These are phyloP conservation scores for Penicillium nucicola DNA, from an alignment of 495 filamentous ascomycete genomes.

Conservation along the genomic window DNA sequence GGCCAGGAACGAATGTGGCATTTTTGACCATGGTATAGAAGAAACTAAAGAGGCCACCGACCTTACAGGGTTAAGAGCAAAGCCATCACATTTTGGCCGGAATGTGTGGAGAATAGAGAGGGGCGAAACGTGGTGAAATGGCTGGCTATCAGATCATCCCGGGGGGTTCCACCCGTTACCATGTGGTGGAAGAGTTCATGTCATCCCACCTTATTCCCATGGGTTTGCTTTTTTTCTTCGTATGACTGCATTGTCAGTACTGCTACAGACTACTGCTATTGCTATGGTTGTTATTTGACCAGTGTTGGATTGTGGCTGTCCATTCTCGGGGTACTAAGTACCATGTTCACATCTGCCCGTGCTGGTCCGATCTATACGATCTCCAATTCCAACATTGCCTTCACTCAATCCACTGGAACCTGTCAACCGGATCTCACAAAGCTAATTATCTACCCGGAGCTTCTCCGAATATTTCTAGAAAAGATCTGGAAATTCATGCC, in stretches of 20 bases:
- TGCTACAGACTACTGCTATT: too few species aligned
- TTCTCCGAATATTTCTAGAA: background rate
- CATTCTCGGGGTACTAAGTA: too few species aligned
- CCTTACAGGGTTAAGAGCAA: background rate
- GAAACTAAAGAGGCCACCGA: background rate
- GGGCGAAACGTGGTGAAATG: constrained; percentile 35
- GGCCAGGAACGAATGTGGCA: constrained; percentile 10
- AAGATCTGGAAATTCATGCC: background rate
- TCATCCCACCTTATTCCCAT: too few species aligned
- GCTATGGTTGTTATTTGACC: too few species aligned
- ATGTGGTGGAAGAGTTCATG: constrained; percentile 14
- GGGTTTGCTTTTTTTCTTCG: too few species aligned
- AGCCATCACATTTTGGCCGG: background rate
- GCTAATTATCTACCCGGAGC: background rate
- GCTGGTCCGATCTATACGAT: too few species aligned
- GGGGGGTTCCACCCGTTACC: constrained; percentile 13
- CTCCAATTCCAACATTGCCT: too few species aligned
- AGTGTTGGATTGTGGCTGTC: too few species aligned
- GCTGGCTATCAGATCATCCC: constrained; percentile 27
- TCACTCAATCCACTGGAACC: background rate
- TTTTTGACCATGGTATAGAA: background rate
- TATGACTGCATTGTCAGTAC: too few species aligned
- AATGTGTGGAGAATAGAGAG: constrained; percentile 14
- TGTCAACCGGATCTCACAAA: background rate
- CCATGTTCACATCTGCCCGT: too few species aligned